Evolutionary conservation across 2,329 filamentous ascomycete species (phyloP), one percentile per base, ranked within the genome.

Genomic region (Stachybotrys chlorohalonatus): DNA sequence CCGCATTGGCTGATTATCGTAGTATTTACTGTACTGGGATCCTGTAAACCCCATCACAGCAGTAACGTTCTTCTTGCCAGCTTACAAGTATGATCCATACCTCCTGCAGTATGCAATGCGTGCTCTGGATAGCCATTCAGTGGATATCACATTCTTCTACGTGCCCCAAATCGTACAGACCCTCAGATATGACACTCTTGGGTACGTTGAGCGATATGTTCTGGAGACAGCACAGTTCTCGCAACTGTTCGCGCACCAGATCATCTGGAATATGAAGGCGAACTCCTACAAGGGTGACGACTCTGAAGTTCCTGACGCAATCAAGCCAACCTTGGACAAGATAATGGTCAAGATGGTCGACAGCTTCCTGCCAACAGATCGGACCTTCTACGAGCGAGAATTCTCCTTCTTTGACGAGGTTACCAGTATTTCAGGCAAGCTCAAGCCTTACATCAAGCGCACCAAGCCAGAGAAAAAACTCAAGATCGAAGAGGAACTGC

Each of bases 241-340:
- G n/a, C 94, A 97, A 70, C 75, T 97, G 8, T 99, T 99, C 70
- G 93, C 95, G 2, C 95, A 99, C 69, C 94, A 99, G 65, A 97
- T 99, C 61, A 99, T 99, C 67, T 99, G 95, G 94, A 99, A 99
- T 69, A 99, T 99, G 87, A 99, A 97, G 70, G 94, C 94, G 36
- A 99, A 99, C 69, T 89, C 92, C 1, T 99, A 89, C 79, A 99
- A 96, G 70, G 95, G 99, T 60, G 93, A 99, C 64, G 90, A 96
- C 61, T 92, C 87, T 13, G 84, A 87, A 63, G 82, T 95, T 59
- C 92, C 94, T 17, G 94, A 99, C 70, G 82, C 85, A 4, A 88
- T 96, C 65, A 99, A 99, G 68, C 93, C 94, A 3, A 94, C 87
- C 0, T 81, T 99, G 3, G 95, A 99, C 72, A 84, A 85, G 54